Conservation (phyloP, 129 eudicot species). For the Centella asiatica region DNA sequence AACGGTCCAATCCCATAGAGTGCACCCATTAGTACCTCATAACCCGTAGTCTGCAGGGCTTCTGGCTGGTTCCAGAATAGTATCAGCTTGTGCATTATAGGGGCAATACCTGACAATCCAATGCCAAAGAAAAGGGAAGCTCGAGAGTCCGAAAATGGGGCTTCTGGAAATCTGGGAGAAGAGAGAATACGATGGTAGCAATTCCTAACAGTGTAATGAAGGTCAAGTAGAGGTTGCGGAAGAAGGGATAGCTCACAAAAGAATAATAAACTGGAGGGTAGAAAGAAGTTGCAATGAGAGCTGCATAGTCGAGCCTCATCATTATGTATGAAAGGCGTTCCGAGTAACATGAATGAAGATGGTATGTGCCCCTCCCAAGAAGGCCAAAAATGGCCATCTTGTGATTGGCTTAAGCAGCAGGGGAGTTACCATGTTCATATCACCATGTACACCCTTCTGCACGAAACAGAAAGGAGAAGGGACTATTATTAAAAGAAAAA, state of each 20-base stretch:
- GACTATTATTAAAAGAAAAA: neutral
- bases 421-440: slow-evolving; percentile 66
- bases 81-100: slow-evolving; percentile 71
- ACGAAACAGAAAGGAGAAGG: neutral
- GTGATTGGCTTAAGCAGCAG: slow-evolving; percentile 62
- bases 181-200: slow-evolving; percentile 57
- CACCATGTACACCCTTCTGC: slow-evolving; percentile 73
- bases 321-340: slow-evolving; percentile 73
- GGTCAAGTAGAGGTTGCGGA: slow-evolving; percentile 74
- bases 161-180: slow-evolving; percentile 66
- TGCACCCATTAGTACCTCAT: slow-evolving; percentile 78
- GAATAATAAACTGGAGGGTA: slow-evolving; percentile 96
- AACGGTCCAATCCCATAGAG: slow-evolving; percentile 81
- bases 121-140: slow-evolving; percentile 74
- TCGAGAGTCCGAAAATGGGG: slow-evolving; percentile 65
- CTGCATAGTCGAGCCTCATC: slow-evolving; percentile 92
- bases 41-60: slow-evolving; percentile 75
- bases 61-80: slow-evolving; percentile 78
- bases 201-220: slow-evolving; percentile 77
- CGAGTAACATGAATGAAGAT: slow-evolving; percentile 83
- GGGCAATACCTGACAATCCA: slow-evolving; percentile 84
- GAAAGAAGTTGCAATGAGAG: slow-evolving; percentile 87
- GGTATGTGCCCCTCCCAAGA: slow-evolving; percentile 92
- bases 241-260: slow-evolving; percentile 94
- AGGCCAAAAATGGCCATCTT: slow-evolving; percentile 94